Evolutionary conservation across 1,284 basidiomycete genomes (phyloP).

Genomic region (Macrocystidia cucumis): DNA sequence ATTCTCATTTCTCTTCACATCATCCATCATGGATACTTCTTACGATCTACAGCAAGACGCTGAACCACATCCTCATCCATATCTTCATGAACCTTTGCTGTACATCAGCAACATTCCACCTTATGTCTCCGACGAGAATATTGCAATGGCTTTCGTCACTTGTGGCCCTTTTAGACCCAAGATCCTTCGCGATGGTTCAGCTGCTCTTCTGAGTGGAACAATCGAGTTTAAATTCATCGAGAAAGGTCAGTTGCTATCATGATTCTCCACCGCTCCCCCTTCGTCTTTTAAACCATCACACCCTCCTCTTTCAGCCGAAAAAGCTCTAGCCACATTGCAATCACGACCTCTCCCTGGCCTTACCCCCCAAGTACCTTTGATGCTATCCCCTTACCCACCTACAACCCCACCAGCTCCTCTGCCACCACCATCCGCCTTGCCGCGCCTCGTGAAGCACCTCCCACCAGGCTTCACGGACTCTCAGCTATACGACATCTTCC

Average conservation of each 20-base stretch:
- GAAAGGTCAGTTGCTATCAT: conserved; percentile 45
- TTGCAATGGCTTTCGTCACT: conserved; percentile 60
- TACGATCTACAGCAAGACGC: conserved; percentile 24
- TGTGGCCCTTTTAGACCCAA: conserved; percentile 76
- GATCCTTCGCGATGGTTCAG: conserved; percentile 53
- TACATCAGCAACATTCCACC: conserved; percentile 70
- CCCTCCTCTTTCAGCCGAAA: conserved; percentile 57
- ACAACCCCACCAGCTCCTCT: conserved; percentile 63
- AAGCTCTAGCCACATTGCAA: conserved; percentile 77
- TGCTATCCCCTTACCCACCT: conserved; percentile 69
- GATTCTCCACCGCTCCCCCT: conserved; percentile 1
- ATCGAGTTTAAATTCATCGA: conserved; percentile 76
- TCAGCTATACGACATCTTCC: conserved; percentile 73
- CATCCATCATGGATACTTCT: conserved; percentile 28
- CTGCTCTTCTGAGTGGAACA: conserved; percentile 48
- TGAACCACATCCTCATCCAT: conserved; percentile 52
- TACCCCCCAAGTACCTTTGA: conserved; percentile 46
- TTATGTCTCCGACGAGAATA: conserved; percentile 64
- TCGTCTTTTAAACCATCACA: conserved; percentile 3
- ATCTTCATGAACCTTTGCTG: conserved; percentile 71
- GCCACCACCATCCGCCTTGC: conserved; percentile 64
- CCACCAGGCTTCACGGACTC: conserved; percentile 61
- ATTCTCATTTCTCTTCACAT: conserved; percentile 8
- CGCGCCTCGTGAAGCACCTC: conserved; percentile 73
- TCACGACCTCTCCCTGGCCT: conserved; percentile 59